These are phyloP conservation scores for Collybia sp. DNA, from an alignment of 768 basidiomycete genomes.

Conservation along the genomic window DNA sequence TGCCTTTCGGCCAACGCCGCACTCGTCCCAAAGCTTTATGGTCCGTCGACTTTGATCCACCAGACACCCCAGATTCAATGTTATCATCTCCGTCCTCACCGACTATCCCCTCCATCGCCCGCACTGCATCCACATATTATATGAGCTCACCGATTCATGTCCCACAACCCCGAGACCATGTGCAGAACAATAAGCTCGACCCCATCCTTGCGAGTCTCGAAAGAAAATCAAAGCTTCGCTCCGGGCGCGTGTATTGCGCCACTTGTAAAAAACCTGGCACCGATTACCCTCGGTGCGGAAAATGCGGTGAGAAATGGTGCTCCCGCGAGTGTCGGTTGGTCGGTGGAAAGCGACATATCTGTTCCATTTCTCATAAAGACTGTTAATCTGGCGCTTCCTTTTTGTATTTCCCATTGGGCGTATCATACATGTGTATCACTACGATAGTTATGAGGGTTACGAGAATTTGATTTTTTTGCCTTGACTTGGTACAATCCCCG, in stretches of 20 bases:
- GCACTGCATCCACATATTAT: constrained; percentile 27
- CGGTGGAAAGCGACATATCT: constrained; percentile 48
- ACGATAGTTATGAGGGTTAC: constrained; percentile 8
- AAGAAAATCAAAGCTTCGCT: constrained; percentile 45
- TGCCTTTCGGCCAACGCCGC: too few relatives aligned
- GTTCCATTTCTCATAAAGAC: constrained; percentile 14
- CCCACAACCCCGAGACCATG: constrained; percentile 3
- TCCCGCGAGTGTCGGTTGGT: constrained; percentile 55
- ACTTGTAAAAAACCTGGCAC: constrained; percentile 48
- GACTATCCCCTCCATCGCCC: constrained; percentile 32
- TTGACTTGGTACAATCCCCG: constrained; percentile 58
- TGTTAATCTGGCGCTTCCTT: neutral
- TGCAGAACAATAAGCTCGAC: constrained; percentile 22
- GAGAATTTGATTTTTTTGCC: constrained; percentile 84
- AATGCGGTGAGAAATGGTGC: constrained; percentile 59
- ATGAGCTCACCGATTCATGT: neutral
- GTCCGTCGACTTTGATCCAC: constrained; percentile 13
- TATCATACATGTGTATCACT: constrained; percentile 3
- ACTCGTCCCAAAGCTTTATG: neutral
- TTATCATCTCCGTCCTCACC: constrained; percentile 10
- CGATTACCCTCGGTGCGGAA: constrained; percentile 59
- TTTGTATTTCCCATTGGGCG: neutral
- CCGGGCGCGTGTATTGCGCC: constrained; percentile 33
- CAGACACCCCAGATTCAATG: constrained; percentile 6
- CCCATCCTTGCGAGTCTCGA: constrained; percentile 50